Evolutionary conservation across 2,329 filamentous ascomycete genomes (phyloP).

Genomic region (Daldinia sp.): DNA sequence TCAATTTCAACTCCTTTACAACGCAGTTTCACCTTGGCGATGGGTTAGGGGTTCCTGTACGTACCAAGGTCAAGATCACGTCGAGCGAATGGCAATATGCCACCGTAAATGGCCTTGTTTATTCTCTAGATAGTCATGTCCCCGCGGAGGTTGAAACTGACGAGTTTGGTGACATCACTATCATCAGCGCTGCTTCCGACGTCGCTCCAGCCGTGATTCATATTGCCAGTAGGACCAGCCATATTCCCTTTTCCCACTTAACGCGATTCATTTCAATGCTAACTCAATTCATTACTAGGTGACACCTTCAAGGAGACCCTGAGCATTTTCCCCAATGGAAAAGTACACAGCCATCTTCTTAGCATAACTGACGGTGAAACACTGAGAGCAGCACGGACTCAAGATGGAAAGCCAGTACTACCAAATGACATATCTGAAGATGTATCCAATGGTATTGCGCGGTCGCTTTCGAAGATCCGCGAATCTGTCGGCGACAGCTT

Average conservation of each 20-base stretch:
- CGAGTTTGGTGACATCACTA: background rate
- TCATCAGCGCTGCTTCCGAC: background rate
- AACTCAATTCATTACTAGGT: background rate
- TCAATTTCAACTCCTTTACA: background rate
- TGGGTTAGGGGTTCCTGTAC: background rate
- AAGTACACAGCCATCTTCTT: background rate
- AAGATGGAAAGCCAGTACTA: background rate
- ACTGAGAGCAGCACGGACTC: background rate
- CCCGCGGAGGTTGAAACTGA: slow-evolving; percentile 1
- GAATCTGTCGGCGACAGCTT: background rate
- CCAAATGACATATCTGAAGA: background rate
- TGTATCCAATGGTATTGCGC: background rate
- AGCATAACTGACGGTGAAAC: background rate
- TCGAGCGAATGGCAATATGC: background rate
- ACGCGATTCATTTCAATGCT: background rate
- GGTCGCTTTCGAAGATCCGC: background rate
- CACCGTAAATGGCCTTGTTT: background rate
- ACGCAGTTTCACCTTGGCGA: background rate
- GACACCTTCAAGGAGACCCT: background rate
- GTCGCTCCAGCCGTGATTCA: background rate
- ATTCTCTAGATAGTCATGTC: background rate
- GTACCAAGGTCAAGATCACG: background rate
- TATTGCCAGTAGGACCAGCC: background rate
- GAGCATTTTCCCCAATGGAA: background rate
- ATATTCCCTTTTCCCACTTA: background rate